These are phyloP conservation scores for Agrostemma githago DNA, from an alignment of 148 eudicot species.

Conservation along the genomic window DNA sequence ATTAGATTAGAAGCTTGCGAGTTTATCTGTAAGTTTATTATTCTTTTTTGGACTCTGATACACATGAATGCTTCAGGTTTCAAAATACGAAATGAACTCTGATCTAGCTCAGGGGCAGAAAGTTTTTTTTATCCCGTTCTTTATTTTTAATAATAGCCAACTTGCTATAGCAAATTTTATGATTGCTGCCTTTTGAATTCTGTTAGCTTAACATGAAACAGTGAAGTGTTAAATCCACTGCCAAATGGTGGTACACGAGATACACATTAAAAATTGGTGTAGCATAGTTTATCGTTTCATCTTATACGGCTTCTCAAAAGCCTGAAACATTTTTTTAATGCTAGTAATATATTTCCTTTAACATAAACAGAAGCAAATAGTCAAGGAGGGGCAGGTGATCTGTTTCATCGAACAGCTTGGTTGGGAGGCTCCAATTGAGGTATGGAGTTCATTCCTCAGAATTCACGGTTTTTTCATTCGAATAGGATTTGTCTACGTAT, in stretches of 20 bases:
- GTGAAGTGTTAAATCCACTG: too few relatives aligned
- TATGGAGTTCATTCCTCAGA: constrained; percentile 19
- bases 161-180: neutral
- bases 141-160: too few relatives aligned
- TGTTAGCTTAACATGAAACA: too few relatives aligned
- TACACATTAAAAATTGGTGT: too few relatives aligned
- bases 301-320: neutral
- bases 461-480: neutral
- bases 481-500: neutral
- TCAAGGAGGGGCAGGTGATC: constrained; percentile 87
- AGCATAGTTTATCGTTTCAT: too few relatives aligned
- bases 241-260: too few relatives aligned
- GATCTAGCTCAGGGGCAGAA: neutral
- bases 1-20: too few relatives aligned
- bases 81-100: neutral
- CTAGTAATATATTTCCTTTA: neutral
- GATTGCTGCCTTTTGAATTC: too few relatives aligned
- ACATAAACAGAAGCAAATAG: constrained; percentile 59
- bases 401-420: constrained; percentile 93
- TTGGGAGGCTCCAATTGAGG: constrained; percentile 73
- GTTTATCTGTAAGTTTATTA: too few relatives aligned
- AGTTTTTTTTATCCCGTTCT: neutral
- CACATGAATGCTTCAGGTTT: too few relatives aligned
- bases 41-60: too few relatives aligned
- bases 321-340: constrained; percentile 2